Evolutionary conservation across 306 rosid species (phyloP).

Genomic region (Begonia peltatifolia): DNA sequence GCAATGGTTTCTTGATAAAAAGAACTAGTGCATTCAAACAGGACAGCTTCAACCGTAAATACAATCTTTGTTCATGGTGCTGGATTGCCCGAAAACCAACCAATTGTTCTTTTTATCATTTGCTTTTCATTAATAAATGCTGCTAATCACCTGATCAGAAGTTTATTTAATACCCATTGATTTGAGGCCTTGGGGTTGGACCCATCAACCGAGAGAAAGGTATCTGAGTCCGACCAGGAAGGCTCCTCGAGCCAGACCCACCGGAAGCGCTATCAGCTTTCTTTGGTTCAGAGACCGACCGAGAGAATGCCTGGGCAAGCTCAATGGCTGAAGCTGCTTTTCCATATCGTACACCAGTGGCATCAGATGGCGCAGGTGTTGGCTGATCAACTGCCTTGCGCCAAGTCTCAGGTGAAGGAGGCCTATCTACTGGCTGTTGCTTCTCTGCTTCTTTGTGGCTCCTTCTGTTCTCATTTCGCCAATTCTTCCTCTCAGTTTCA

Average conservation of each 20-base stretch:
- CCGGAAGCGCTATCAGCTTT: conserved; percentile 32
- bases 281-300: conserved; percentile 65
- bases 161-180: conserved; percentile 40
- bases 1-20: too few species aligned
- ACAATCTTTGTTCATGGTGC: too few species aligned
- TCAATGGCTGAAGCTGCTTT: conserved; percentile 88
- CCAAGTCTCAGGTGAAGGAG: conserved; percentile 89
- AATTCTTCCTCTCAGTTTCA: conserved; percentile 53
- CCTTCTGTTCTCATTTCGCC: conserved; percentile 52
- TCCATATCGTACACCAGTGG: conserved; percentile 32
- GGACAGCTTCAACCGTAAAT: too few species aligned
- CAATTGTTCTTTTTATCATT: too few species aligned
- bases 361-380: conserved; percentile 25
- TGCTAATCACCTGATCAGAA: too few species aligned
- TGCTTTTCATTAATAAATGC: too few species aligned
- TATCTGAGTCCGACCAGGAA: conserved; percentile 38
- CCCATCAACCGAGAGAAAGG: conserved; percentile 89
- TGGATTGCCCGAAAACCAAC: too few species aligned
- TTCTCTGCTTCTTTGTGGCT: conserved; percentile 41
- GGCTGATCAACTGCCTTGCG: conserved; percentile 74
- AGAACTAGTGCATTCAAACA: too few species aligned
- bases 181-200: conserved; percentile 69
- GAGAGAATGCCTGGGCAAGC: conserved; percentile 91
- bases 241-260: conserved; percentile 22
- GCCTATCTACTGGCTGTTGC: conserved; percentile 47